Base-by-base conservation (phyloP, 2,329 filamentous ascomycete genomes). In the Dactylonectria macrodidyma region DNA sequence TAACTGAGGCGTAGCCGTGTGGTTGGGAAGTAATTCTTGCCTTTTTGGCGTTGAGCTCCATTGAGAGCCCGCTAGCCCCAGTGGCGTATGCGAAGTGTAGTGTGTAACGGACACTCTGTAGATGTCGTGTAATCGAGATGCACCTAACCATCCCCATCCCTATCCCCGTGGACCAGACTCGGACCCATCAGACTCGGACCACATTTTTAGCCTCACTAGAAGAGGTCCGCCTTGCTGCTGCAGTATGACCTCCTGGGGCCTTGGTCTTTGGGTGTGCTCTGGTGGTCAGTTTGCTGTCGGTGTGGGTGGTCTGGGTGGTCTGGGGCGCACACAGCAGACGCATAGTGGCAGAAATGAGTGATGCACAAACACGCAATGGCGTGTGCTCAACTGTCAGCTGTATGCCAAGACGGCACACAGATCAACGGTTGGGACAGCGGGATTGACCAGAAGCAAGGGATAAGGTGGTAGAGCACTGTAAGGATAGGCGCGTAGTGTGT, bases 371-470 rank as follows among this genome's bases (percentile, higher is more conserved):
- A 62, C 66, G 60, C 30, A 54, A 61, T 66, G 52, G 62, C 62
- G 34, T 62, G 65, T 68, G 58, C 46, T 63, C 66, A 61, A 65
- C 57, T 67, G 59, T 59, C 64, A 63, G 62, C 55, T 71, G 68
- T 66, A 67, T 61, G 38, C 66, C 58, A 59, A 66, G 64, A 64
- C 57, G 55, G 59, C 62, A 63, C 60, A 59, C 54, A 62, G 41
- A 34, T 34, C 46, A 54, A 48, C 52, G 59, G 60, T 36, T 34
- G 57, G 46, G 58, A 54, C 57, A 54, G 58, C 48, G 61, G 26
- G 62, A 33, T 62, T 62, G 46, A 58, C 38, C 55, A 66, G 62
- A 71, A 66, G 59, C 66, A 69, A 66, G 52, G 66, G 44, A 41
- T 22, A 44, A 44, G 30, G 36, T 12, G 55, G 50, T 34, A 54